These are phyloP conservation scores for Neurospora africana DNA, from an alignment of 495 filamentous ascomycete genomes.

Conservation along the genomic window DNA sequence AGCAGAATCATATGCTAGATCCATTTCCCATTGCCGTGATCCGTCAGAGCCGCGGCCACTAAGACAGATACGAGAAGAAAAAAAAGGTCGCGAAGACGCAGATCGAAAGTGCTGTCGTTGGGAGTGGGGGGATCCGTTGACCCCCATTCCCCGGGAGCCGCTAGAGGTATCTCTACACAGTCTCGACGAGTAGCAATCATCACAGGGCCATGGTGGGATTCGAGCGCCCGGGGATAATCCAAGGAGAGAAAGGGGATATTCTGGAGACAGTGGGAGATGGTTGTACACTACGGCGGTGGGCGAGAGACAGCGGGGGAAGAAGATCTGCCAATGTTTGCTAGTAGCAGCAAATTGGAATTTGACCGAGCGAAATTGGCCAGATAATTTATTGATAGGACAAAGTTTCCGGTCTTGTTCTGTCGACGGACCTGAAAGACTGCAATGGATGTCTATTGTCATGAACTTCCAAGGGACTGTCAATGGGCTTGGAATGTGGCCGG, in stretches of 20 bases:
- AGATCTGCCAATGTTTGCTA: background rate
- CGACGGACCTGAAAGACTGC: background rate
- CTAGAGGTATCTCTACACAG: background rate
- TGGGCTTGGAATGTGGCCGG: background rate
- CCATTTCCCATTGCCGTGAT: background rate
- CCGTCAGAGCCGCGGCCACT: background rate
- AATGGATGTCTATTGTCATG: background rate
- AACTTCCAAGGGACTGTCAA: background rate
- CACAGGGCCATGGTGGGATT: background rate
- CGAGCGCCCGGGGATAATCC: background rate
- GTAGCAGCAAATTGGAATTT: background rate
- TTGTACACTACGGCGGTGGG: background rate
- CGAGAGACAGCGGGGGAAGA: background rate
- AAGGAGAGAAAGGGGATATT: background rate
- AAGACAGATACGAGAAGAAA: background rate
- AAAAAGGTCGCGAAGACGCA: background rate
- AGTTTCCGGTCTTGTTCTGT: background rate
- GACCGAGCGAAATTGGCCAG: background rate
- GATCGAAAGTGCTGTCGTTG: background rate
- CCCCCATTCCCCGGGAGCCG: background rate
- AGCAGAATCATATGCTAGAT: background rate
- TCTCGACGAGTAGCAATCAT: background rate
- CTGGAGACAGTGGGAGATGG: background rate
- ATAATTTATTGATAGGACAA: background rate
- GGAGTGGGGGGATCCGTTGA: background rate